A percentile compares a stretch with the other conserved stretches of the same genome.
These are phyloP conservation scores for Saccharomyces hybrid DNA, from an alignment of 1,139 yeast species.

Conservation along the genomic window DNA sequence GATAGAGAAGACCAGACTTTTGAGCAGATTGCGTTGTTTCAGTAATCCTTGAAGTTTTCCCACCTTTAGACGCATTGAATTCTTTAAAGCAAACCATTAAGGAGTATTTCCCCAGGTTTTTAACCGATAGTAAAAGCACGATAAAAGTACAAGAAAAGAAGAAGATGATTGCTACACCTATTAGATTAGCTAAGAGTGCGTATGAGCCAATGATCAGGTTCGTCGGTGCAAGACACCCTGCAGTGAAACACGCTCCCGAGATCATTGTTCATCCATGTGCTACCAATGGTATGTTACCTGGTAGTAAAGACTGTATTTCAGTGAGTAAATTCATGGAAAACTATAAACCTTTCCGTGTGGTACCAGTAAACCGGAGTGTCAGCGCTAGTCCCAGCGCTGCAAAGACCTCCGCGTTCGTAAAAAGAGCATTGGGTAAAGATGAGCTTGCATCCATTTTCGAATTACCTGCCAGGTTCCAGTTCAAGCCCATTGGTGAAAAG, in stretches of 20 bases:
- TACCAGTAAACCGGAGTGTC: conserved; percentile 30
- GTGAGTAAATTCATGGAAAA: conserved; percentile 27
- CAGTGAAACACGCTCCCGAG: conserved; percentile 25
- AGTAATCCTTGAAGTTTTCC: conserved; percentile 1
- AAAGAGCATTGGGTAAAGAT: conserved; percentile 23
- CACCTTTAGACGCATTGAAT: not conserved
- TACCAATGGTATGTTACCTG: conserved; percentile 38
- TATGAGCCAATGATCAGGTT: conserved; percentile 55
- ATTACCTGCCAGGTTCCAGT: conserved; percentile 65
- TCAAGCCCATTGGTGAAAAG: conserved; percentile 47
- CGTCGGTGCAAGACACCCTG: conserved; percentile 42
- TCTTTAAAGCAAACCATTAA: not conserved
- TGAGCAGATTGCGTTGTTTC: not conserved
- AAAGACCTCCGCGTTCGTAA: conserved; percentile 37
- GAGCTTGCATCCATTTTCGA: conserved; percentile 50
- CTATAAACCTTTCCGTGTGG: conserved; percentile 26
- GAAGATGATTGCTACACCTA: conserved; percentile 33
- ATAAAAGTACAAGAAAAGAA: not conserved
- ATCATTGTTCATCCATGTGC: conserved; percentile 42
- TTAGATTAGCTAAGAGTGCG: conserved; percentile 27
- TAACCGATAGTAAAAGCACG: not conserved
- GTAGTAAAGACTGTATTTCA: conserved; percentile 28
- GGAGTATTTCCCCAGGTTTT: not conserved
- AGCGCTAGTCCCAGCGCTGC: conserved; percentile 30
- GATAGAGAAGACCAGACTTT: not conserved